These are phyloP conservation scores for Suhomyces canberraensis DNA, from an alignment of 805 yeast species.

Conservation along the genomic window DNA sequence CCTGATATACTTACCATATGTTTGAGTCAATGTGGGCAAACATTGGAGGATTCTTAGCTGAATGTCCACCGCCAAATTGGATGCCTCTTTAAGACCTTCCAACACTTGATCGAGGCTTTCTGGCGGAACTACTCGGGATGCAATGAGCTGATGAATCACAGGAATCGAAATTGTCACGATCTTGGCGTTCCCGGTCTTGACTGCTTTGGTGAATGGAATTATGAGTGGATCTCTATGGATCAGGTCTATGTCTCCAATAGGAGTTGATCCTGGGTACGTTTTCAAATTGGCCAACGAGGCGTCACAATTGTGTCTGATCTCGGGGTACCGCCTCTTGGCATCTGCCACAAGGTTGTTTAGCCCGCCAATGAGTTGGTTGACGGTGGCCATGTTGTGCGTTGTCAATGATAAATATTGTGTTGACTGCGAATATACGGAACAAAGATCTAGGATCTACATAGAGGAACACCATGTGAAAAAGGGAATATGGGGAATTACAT, in stretches of 20 bases:
- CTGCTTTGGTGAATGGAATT: slow-evolving; percentile 68
- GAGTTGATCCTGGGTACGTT: slow-evolving; percentile 17
- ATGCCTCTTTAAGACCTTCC: slow-evolving; percentile 67
- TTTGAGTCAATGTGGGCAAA: slow-evolving; percentile 69
- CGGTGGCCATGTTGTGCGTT: not conserved
- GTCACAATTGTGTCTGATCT: slow-evolving; percentile 51
- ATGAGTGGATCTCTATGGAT: slow-evolving; percentile 26
- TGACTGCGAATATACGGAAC: no score
- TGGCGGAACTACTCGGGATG: slow-evolving; percentile 52
- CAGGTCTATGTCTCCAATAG: slow-evolving; percentile 25
- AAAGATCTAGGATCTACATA: no score
- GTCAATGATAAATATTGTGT: no score
- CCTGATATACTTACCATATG: slow-evolving; percentile 52
- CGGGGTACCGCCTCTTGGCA: slow-evolving; percentile 65
- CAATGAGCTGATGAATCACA: slow-evolving; percentile 60
- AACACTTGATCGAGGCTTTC: slow-evolving; percentile 53
- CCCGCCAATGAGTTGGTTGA: slow-evolving; percentile 49
- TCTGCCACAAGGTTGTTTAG: slow-evolving; percentile 61
- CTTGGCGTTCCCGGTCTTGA: slow-evolving; percentile 73
- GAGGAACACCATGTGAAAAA: no score
- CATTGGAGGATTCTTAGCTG: slow-evolving; percentile 85
- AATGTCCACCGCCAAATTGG: slow-evolving; percentile 73
- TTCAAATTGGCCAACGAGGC: slow-evolving; percentile 18
- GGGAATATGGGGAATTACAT: no score
- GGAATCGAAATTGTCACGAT: slow-evolving; percentile 70